phyloP scores from a whole-genome alignment of 768 basidiomycete species.

The Porphyrellus cyaneotinctus region DNA sequence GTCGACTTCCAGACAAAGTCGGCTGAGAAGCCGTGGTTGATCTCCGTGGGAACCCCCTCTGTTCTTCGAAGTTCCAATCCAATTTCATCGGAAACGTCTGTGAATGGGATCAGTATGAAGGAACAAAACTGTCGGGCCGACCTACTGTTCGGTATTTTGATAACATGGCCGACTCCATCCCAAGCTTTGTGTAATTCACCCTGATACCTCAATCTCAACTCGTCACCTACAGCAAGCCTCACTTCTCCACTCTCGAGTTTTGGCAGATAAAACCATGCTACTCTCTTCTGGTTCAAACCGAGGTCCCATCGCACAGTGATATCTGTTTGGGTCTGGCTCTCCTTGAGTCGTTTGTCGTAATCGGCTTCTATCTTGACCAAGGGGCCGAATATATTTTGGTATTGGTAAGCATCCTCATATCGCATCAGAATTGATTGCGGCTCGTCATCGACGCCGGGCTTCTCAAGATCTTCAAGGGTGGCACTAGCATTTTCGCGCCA shows the following conservation, averaged over 20 bases:
- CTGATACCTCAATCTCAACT: constrained; percentile 82
- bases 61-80: constrained; percentile 86
- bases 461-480: constrained; percentile 94
- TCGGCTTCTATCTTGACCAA: constrained; percentile 99
- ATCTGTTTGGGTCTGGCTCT: constrained; percentile 97
- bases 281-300: constrained; percentile 96
- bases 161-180: constrained; percentile 97
- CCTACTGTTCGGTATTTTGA: constrained; percentile 98
- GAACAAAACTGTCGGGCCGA: constrained; percentile 3
- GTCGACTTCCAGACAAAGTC: constrained; percentile 99
- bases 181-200: constrained; percentile 90
- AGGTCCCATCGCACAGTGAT: constrained; percentile 97
- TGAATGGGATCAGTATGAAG: constrained; percentile 8
- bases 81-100: constrained; percentile 98
- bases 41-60: constrained; percentile 90
- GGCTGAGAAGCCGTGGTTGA: constrained; percentile 93
- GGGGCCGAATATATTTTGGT: constrained; percentile 99
- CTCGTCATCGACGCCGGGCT: constrained; percentile 96
- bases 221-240: constrained; percentile 93
- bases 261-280: constrained; percentile 97
- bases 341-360: constrained; percentile 96
- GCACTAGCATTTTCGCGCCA: constrained; percentile 97
- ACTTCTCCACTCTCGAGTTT: constrained; percentile 99
- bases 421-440: constrained; percentile 85
- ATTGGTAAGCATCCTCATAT: constrained; percentile 99